These are phyloP conservation scores for Aspergillus saccharolyticus DNA, from an alignment of 495 filamentous ascomycete genomes.

Conservation along the genomic window DNA sequence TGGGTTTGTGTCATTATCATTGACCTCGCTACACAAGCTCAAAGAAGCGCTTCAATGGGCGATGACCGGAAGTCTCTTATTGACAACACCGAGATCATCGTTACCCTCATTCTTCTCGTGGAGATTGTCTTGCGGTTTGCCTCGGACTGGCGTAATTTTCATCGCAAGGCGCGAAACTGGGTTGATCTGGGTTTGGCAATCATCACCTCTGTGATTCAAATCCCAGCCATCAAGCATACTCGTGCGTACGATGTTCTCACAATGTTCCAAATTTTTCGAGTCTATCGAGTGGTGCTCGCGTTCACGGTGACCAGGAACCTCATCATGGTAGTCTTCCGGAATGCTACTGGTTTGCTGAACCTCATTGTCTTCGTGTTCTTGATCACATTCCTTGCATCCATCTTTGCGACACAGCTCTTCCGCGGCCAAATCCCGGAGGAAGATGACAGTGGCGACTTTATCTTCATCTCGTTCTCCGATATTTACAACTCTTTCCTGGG, in stretches of 20 bases:
- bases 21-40: constrained; percentile 67
- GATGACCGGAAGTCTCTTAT: constrained; percentile 48
- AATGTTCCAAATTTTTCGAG: constrained; percentile 86
- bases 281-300: constrained; percentile 87
- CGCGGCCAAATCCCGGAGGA: constrained; percentile 69
- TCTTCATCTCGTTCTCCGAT: constrained; percentile 72
- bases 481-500: constrained; percentile 95
- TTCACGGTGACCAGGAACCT: constrained; percentile 80
- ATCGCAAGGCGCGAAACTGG: constrained; percentile 64
- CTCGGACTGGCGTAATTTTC: constrained; percentile 75
- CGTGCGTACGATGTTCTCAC: constrained; percentile 84
- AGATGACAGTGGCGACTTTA: constrained; percentile 51
- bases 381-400: constrained; percentile 86
- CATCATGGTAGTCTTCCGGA: constrained; percentile 82
- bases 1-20: constrained; percentile 80
- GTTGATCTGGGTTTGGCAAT: constrained; percentile 75
- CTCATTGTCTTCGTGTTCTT: constrained; percentile 94
- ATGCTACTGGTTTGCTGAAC: constrained; percentile 87
- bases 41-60: constrained; percentile 72
- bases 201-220: constrained; percentile 77
- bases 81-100: constrained; percentile 63
- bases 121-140: constrained; percentile 80
- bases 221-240: constrained; percentile 73
- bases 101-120: constrained; percentile 71
- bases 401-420: constrained; percentile 91